Evolutionary conservation across 2,329 filamentous ascomycete genomes (phyloP).

Genomic region (Arachnomyces sp.): DNA sequence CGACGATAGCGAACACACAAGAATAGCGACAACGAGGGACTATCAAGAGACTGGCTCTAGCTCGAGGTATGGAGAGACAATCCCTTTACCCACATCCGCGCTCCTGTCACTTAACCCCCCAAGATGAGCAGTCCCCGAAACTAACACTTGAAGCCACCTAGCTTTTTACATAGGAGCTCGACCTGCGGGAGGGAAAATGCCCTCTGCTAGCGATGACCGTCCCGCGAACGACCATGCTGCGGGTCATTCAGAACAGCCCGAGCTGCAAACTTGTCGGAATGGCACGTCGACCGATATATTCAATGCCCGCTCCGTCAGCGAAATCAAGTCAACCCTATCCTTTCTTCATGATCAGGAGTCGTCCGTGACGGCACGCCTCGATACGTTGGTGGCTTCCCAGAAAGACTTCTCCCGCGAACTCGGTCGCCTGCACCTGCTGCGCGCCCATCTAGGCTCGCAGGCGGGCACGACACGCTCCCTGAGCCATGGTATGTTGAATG

Average conservation of each 20-base stretch:
- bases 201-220: too few relatives aligned
- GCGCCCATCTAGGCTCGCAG: constrained; percentile 80
- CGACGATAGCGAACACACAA: too few relatives aligned
- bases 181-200: too few relatives aligned
- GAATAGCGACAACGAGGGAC: too few relatives aligned
- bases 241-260: constrained; percentile 4
- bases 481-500: constrained; percentile 82
- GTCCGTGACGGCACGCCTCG: constrained; percentile 62
- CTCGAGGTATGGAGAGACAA: too few relatives aligned
- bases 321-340: constrained; percentile 69
- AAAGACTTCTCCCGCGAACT: constrained; percentile 80
- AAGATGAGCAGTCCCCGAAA: too few relatives aligned
- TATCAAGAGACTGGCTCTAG: too few relatives aligned
- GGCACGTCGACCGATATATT: constrained; percentile 41
- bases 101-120: too few relatives aligned
- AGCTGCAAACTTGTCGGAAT: constrained; percentile 4
- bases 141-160: too few relatives aligned
- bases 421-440: constrained; percentile 76
- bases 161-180: too few relatives aligned
- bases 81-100: too few relatives aligned
- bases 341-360: constrained; percentile 69
- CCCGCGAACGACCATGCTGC: constrained; percentile 21
- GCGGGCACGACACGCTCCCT: constrained; percentile 74
- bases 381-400: constrained; percentile 71
- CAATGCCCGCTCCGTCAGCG: constrained; percentile 64